Evolutionary conservation across 2,329 filamentous ascomycete genomes (phyloP).

Genomic region (Didymella segeticola): DNA sequence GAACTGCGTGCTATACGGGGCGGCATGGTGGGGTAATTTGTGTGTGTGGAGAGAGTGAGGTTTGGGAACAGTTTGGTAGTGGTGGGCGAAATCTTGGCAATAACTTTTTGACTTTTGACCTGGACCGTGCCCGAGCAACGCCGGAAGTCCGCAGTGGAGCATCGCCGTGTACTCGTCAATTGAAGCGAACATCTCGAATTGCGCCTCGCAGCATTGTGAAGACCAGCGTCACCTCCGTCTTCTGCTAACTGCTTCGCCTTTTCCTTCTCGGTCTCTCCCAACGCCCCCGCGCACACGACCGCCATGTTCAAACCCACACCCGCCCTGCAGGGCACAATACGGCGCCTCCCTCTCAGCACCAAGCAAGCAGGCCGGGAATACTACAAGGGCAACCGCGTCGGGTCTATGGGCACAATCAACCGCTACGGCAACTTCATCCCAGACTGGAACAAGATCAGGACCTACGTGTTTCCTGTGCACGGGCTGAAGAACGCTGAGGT

Average conservation of each 20-base stretch:
- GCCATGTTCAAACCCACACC: conserved; percentile 71
- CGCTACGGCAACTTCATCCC: conserved; percentile 84
- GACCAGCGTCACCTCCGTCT: no score
- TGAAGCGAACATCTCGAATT: not conserved
- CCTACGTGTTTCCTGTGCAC: conserved; percentile 79
- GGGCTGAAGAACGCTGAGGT: conserved; percentile 60
- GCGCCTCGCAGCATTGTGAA: not conserved
- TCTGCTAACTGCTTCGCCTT: no score
- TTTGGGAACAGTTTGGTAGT: not conserved
- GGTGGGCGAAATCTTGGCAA: conserved; percentile 36
- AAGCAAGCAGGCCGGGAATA: conserved; percentile 93
- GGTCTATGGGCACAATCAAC: conserved; percentile 84
- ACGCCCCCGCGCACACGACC: not conserved
- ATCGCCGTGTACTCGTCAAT: conserved; percentile 7
- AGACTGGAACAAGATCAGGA: conserved; percentile 87
- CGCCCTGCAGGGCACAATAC: conserved; percentile 70
- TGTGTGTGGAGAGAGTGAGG: not conserved
- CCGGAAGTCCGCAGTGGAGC: conserved; percentile 17
- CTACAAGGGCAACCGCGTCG: conserved; percentile 95
- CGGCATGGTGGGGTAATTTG: conserved; percentile 55
- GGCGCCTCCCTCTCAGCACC: conserved; percentile 82
- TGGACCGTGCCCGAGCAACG: conserved; percentile 4
- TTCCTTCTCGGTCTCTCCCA: not conserved
- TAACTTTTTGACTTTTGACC: conserved; percentile 28
- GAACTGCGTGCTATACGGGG: conserved; percentile 52